Evolutionary conservation across 139 green algal genomes (phyloP), one percentile per base, ranked within the genome.

Genomic region (Chlamydomonas eustigma): DNA sequence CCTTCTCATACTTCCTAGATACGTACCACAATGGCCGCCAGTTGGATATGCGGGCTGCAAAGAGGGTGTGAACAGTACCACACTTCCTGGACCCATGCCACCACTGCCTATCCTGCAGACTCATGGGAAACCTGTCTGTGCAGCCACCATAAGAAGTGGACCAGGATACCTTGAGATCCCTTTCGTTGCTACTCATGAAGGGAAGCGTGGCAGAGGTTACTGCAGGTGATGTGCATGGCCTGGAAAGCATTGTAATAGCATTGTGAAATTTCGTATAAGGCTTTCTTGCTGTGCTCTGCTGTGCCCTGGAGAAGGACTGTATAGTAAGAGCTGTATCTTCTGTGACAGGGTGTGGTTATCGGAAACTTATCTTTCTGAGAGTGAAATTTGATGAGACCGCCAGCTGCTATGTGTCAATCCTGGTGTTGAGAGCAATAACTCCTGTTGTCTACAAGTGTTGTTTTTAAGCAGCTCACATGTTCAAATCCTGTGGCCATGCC

Each of bases 111-210:
- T 82, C 4, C 73, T 93, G 70, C 82, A 93, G 73, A 77, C 83
- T 22, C 85, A 92, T 12, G 88, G 90, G 63, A 92, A 90, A 81
- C 85, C 93, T 18, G 78, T 96, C 22, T 93, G 79, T 39, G 92
- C 93, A 1, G 92, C 93, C 1, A 96, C 93, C 50, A 91, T 98
- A 37, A 87, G 93, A 33, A 80, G 87, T 4, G 92, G 93, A 0
- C 85, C 82, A 25, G 90, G 85, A 0, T 97, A 91, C 80, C 68
- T 97, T 39, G 92, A 97, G 80, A 86, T 97, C 3, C 93, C 93
- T 0, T 97, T 97, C 71, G 92, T 95, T 25, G 92, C 92, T 8
- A 97, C 92, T 0, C 82, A 90, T 38, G 91, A 96, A 76, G 78
- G 75, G 70, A 89, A 88, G 36, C 88, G 90, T 3, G 88, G 88